Conservation (phyloP, 2,329 filamentous ascomycete species). For the Botrytis pseudocinerea region DNA sequence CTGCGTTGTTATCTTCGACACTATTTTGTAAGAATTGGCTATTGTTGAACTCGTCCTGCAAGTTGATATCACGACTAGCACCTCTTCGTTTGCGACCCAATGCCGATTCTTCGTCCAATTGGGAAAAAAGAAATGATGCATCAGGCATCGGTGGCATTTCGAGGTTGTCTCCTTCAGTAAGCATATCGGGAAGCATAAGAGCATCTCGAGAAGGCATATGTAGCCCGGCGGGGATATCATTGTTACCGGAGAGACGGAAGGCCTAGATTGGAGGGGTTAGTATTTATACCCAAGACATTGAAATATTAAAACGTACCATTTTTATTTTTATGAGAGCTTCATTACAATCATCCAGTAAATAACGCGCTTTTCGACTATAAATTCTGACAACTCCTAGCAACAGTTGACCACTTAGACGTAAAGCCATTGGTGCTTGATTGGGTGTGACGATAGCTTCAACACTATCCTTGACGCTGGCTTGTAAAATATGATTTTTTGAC, state of each 20-base stretch:
- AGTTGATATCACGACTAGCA: conserved; percentile 65
- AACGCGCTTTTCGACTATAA: conserved; percentile 95
- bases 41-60: conserved; percentile 68
- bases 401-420: conserved; percentile 91
- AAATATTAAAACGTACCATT: conserved; percentile 65
- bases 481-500: conserved; percentile 92
- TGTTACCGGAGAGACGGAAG: conserved; percentile 90
- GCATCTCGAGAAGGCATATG: conserved; percentile 81
- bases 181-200: conserved; percentile 84
- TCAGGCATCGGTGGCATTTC: conserved; percentile 82
- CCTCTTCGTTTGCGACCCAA: conserved; percentile 58
- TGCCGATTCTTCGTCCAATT: conserved; percentile 63
- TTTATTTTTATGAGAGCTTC: conserved; percentile 98
- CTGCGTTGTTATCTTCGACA: conserved; percentile 45
- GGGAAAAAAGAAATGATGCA: conserved; percentile 78
- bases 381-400: conserved; percentile 95
- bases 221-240: conserved; percentile 84
- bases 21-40: conserved; percentile 79
- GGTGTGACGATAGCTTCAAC: conserved; percentile 93
- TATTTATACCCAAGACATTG: conserved; percentile 12
- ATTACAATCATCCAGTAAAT: conserved; percentile 94
- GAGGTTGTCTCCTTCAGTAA: conserved; percentile 85
- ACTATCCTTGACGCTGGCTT: conserved; percentile 92
- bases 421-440: conserved; percentile 88
- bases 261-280: conserved; percentile 60